A percentile compares a stretch with the other conserved stretches of the same genome.
Conservation (phyloP, 176 grass and related monocot genomes). For the Luzula sylvatica region DNA sequence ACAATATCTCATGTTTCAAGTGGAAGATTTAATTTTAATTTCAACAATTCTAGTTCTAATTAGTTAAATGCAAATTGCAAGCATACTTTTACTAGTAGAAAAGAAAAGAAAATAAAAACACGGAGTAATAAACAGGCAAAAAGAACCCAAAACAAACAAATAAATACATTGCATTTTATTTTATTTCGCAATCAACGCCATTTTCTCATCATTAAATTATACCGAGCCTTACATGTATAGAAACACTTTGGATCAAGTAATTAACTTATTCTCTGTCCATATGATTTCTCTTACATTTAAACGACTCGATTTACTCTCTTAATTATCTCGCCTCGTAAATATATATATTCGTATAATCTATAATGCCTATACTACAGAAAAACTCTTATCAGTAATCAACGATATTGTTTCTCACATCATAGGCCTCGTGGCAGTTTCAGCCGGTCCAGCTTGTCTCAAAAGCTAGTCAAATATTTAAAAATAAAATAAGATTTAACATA, state of each 20-base stretch:
- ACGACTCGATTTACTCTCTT: constrained; percentile 1
- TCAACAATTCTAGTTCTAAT: background rate
- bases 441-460: constrained; percentile 56
- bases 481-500: background rate
- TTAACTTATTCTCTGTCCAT: too few species aligned
- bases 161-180: too few species aligned
- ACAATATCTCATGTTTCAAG: background rate
- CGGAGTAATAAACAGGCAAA: too few species aligned
- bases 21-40: background rate
- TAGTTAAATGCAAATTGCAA: too few species aligned
- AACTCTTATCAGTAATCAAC: background rate
- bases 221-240: too few species aligned
- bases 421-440: constrained; percentile 54
- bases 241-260: too few species aligned
- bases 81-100: too few species aligned
- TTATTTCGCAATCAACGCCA: too few species aligned
- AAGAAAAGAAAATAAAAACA: too few species aligned
- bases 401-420: constrained; percentile 22
- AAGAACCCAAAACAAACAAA: too few species aligned
- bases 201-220: too few species aligned
- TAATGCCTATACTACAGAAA: background rate
- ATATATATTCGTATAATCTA: background rate
- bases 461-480: constrained; percentile 49
- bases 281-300: background rate
- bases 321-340: constrained; percentile 1